These are phyloP conservation scores for Pseudocercospora crystallina DNA, from an alignment of 2,329 filamentous ascomycete genomes.

Conservation along the genomic window DNA sequence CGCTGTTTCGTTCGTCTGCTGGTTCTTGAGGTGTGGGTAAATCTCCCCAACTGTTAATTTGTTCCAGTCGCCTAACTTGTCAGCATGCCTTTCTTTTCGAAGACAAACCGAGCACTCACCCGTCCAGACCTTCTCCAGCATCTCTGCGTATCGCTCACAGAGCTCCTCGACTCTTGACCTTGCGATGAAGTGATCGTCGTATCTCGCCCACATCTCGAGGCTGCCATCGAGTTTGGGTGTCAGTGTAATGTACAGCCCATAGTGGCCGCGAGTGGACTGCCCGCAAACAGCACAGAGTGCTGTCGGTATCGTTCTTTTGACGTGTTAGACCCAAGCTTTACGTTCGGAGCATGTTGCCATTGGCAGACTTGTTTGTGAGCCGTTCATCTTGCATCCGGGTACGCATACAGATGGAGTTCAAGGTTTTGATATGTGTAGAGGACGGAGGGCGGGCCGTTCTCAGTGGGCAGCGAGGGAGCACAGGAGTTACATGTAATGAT, in stretches of 20 bases:
- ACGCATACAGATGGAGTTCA: too few relatives aligned
- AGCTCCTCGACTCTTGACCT: background rate
- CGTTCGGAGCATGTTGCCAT: too few relatives aligned
- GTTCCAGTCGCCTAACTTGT: background rate
- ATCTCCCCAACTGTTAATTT: background rate
- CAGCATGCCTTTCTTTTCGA: background rate
- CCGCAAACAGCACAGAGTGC: too few relatives aligned
- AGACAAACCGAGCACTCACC: background rate
- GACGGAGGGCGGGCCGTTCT: too few relatives aligned
- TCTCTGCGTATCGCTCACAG: background rate
- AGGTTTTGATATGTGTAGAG: too few relatives aligned
- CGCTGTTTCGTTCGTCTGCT: background rate
- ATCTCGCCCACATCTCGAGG: background rate
- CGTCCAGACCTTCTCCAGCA: background rate
- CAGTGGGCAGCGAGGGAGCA: too few relatives aligned
- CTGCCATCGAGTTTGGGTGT: background rate
- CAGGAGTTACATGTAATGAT: too few relatives aligned
- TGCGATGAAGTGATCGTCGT: background rate
- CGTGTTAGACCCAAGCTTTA: too few relatives aligned
- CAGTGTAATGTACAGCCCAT: background rate
- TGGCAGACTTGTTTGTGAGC: too few relatives aligned
- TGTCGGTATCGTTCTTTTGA: too few relatives aligned
- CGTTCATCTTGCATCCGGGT: too few relatives aligned
- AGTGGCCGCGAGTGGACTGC: background rate
- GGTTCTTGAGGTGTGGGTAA: background rate